phyloP scores from a whole-genome alignment of 192 early-diverging fungal species.

The Phycomyces nitens region DNA sequence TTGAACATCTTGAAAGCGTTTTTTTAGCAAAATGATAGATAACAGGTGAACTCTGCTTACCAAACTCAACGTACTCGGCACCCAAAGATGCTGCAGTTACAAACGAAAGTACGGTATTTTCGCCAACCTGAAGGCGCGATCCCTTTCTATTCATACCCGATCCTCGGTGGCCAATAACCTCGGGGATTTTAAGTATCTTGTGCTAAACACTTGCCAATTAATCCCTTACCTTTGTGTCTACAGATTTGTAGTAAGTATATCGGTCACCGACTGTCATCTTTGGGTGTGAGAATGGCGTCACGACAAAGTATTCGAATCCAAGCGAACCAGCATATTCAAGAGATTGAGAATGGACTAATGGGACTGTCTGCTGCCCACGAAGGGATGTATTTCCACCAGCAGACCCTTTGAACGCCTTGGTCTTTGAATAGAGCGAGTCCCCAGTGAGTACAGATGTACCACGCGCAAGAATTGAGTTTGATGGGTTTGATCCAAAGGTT shows the following conservation, averaged over 20 bases:
- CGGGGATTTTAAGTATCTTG: neutral
- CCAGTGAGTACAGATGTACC: slow-evolving; percentile 54
- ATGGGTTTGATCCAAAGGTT: slow-evolving; percentile 45
- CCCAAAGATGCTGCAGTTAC: slow-evolving; percentile 78
- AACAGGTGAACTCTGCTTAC: slow-evolving; percentile 32
- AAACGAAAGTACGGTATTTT: slow-evolving; percentile 90
- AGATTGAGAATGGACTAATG: slow-evolving; percentile 45
- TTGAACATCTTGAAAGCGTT: slow-evolving; percentile 72
- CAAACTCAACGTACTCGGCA: slow-evolving; percentile 89
- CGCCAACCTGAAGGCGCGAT: slow-evolving; percentile 73
- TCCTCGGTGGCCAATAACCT: slow-evolving; percentile 86
- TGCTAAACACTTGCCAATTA: too few species aligned
- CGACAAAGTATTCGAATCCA: slow-evolving; percentile 56
- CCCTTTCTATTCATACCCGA: slow-evolving; percentile 76
- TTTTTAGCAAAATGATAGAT: neutral
- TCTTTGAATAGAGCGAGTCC: slow-evolving; percentile 39
- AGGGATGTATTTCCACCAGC: slow-evolving; percentile 41
- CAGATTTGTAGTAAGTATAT: slow-evolving; percentile 57
- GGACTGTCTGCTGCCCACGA: slow-evolving; percentile 56
- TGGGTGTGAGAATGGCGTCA: slow-evolving; percentile 59
- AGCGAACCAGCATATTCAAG: slow-evolving; percentile 57
- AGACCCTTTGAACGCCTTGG: slow-evolving; percentile 24
- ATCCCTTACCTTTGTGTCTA: slow-evolving; percentile 39
- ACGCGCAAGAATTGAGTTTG: slow-evolving; percentile 46
- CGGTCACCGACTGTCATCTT: slow-evolving; percentile 54